phyloP scores from a whole-genome alignment of 1,139 yeast genomes.

The Suzukiozyma palmioleophila region DNA sequence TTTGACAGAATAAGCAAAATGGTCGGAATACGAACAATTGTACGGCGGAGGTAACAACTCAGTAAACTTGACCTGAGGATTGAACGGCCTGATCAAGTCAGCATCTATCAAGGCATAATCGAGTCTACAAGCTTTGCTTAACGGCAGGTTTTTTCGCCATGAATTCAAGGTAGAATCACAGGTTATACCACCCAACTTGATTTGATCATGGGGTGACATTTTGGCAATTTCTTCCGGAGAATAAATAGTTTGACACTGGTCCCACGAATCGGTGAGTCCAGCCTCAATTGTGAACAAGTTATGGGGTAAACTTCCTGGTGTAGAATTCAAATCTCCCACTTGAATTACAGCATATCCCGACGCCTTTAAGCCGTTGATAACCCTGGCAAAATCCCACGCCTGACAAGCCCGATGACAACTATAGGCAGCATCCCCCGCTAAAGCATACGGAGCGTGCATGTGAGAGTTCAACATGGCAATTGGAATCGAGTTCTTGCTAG shows the following conservation, averaged over 20 bases:
- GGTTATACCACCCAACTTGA: conserved; percentile 73
- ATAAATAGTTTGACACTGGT: conserved; percentile 47
- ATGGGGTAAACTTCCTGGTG: conserved; percentile 83
- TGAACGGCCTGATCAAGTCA: conserved; percentile 44
- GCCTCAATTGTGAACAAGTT: conserved; percentile 68
- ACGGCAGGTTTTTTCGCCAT: conserved; percentile 65
- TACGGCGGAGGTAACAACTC: conserved; percentile 55
- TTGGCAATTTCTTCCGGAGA: conserved; percentile 37
- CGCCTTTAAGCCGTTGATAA: conserved; percentile 56
- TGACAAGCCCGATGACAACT: conserved; percentile 89
- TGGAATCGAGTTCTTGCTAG: conserved; percentile 42
- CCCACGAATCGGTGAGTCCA: conserved; percentile 81
- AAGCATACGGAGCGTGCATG: conserved; percentile 95
- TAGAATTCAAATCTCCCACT: conserved; percentile 89
- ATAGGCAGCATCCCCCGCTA: conserved; percentile 82
- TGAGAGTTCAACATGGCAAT: conserved; percentile 85
- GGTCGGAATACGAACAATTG: conserved; percentile 80
- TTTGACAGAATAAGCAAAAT: conserved; percentile 78
- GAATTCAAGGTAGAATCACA: conserved; percentile 86
- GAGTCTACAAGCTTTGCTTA: conserved; percentile 78
- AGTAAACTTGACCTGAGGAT: conserved; percentile 68
- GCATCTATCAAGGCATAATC: conserved; percentile 85
- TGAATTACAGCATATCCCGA: conserved; percentile 84
- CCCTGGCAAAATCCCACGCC: conserved; percentile 88
- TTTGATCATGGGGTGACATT: conserved; percentile 65